Conservation (phyloP, 208 protist genomes). For the Crithidia sp. region DNA sequence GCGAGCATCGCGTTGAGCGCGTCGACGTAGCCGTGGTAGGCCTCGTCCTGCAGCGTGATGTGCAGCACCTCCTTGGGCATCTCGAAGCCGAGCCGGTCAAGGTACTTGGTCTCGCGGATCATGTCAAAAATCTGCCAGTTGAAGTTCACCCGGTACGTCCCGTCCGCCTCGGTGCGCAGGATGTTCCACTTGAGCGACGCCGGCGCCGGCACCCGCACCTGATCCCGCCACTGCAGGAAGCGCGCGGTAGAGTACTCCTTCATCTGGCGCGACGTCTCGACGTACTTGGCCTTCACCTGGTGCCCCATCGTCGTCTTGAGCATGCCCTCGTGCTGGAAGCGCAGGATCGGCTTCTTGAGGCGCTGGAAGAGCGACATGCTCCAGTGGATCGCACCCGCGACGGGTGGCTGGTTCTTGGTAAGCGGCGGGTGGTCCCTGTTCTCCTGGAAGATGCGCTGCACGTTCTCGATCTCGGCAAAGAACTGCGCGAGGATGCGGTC, state of each 20-base stretch:
- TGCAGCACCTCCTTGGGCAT: constrained; percentile 97
- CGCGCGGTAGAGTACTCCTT: constrained; percentile 93
- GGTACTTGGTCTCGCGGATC: constrained; percentile 98
- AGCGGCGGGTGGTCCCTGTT: constrained; percentile 92
- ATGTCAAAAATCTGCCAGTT: constrained; percentile 90
- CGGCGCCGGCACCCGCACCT: constrained; percentile 85
- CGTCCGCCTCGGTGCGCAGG: constrained; percentile 66
- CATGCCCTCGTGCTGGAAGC: constrained; percentile 95
- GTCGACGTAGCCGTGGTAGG: constrained; percentile 96
- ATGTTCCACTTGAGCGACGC: constrained; percentile 93
- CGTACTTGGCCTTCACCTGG: constrained; percentile 92
- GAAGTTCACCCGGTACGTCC: constrained; percentile 96
- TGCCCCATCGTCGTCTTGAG: constrained; percentile 90
- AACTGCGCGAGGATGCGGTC: constrained; percentile 96
- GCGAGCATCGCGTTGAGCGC: constrained; percentile 94
- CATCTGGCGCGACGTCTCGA: constrained; percentile 93
- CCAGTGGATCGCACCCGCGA: constrained; percentile 98
- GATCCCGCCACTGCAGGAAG: constrained; percentile 93
- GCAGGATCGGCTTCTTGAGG: constrained; percentile 96
- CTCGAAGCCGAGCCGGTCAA: constrained; percentile 96
- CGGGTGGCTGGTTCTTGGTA: constrained; percentile 96
- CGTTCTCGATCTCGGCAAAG: constrained; percentile 91
- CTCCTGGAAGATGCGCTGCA: constrained; percentile 92
- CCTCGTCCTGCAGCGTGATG: constrained; percentile 98
- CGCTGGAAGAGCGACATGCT: constrained; percentile 96